Percentiles rank a stretch among this genome's conserved stretches.
These are phyloP conservation scores for Leucaena leucocephala DNA, from an alignment of 306 rosid species.

Conservation along the genomic window DNA sequence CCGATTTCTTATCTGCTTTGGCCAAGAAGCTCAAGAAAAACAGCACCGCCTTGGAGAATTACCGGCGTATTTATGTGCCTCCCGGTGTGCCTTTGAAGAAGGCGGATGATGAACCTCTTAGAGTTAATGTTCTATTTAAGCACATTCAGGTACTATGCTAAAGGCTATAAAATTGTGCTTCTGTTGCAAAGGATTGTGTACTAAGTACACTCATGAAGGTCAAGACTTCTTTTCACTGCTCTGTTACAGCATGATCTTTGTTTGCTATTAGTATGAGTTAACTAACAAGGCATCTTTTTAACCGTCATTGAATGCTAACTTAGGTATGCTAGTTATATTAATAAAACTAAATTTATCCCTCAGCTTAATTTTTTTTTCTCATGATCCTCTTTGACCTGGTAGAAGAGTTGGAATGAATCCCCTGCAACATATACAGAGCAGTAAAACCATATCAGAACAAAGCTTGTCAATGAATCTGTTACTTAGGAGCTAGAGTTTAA, in stretches of 20 bases:
- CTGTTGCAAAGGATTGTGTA: not conserved
- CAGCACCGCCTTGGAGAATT: slow-evolving; percentile 55
- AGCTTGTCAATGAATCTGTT: not conserved
- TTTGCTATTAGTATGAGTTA: not conserved
- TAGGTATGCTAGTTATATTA: not conserved
- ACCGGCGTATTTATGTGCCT: slow-evolving; percentile 56
- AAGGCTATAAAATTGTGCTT: not conserved
- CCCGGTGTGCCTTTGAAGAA: slow-evolving; percentile 50
- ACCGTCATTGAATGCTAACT: not conserved
- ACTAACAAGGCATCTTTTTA: not conserved
- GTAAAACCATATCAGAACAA: not conserved
- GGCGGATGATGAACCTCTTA: slow-evolving; percentile 50
- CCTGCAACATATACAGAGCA: not conserved
- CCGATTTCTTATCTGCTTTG: slow-evolving; percentile 57
- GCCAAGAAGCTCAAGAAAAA: slow-evolving; percentile 57
- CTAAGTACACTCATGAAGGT: not conserved
- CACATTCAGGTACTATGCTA: slow-evolving; percentile 55
- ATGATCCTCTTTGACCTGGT: not conserved
- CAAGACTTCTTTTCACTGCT: not conserved
- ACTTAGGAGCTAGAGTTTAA: not conserved
- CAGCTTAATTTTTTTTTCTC: not conserved
- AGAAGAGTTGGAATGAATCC: not conserved
- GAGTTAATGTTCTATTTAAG: slow-evolving; percentile 62
- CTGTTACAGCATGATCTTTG: not conserved
- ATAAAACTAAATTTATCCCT: not conserved